Evolutionary conservation across 805 yeast species (phyloP).

Genomic region (Monosporozyma servazzii): DNA sequence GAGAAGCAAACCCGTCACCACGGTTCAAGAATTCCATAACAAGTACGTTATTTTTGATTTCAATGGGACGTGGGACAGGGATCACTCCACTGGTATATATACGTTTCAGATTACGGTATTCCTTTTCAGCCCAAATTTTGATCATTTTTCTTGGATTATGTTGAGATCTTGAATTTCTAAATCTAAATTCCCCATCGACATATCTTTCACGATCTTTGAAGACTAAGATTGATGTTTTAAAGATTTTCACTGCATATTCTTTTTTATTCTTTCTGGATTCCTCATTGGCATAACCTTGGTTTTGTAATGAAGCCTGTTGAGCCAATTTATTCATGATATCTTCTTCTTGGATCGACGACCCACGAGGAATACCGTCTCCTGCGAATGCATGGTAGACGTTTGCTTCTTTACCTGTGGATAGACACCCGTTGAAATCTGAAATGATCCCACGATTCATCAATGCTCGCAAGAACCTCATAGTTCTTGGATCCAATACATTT

Average conservation of each 20-base stretch:
- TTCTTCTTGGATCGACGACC: background rate
- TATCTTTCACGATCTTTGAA: conserved; percentile 94
- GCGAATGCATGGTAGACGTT: conserved; percentile 79
- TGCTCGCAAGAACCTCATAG: conserved; percentile 72
- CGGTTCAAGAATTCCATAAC: conserved; percentile 89
- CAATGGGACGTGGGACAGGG: conserved; percentile 91
- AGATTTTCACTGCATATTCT: conserved; percentile 84
- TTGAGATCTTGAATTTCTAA: conserved; percentile 74
- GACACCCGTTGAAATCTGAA: conserved; percentile 82
- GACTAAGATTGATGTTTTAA: conserved; percentile 92
- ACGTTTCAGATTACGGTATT: conserved; percentile 84
- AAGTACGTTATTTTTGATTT: conserved; percentile 77
- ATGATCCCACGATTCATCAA: conserved; percentile 77
- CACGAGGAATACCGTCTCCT: conserved; percentile 10
- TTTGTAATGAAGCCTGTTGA: background rate
- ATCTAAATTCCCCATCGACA: conserved; percentile 92
- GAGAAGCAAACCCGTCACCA: conserved; percentile 76
- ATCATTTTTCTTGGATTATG: conserved; percentile 97
- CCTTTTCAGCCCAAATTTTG: conserved; percentile 97
- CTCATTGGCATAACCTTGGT: background rate
- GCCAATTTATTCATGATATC: conserved; percentile 2
- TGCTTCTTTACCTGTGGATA: conserved; percentile 98
- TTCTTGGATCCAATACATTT: conserved; percentile 92
- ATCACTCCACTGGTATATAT: conserved; percentile 60
- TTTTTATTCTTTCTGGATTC: conserved; percentile 15